Base-by-base conservation (phyloP, 2,329 filamentous ascomycete species). In the Geosmithia flava region DNA sequence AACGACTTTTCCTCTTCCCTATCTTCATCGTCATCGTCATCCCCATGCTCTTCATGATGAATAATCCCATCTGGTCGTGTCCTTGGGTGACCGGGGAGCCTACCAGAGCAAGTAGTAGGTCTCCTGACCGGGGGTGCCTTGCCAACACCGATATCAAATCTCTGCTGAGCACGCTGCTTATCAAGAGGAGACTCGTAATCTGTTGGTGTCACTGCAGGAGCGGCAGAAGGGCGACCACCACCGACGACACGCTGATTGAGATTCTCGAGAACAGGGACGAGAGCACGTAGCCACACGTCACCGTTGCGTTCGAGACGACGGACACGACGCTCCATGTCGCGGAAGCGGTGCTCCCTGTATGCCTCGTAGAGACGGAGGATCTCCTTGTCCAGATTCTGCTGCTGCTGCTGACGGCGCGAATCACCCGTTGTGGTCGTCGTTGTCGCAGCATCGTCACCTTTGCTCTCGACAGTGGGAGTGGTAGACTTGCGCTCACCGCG, bases 301-400 rank as follows among this genome's bases (percentile, higher is more conserved):
- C 69, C 67, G 45, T 71, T 69, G 16, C 63, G 62, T 57, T 76
- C 72, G 2, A 76, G 62, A 16, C 63, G 61, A 7, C 66, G 64
- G 13, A 76, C 56, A 1, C 72, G 67, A 11, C 62, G 62, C 52
- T 74, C 71, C 58, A 75, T 68, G 40, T 76, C 73, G 20, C 62
- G 63, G 16, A 71, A 57, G 7, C 66, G 69, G 19, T 64, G 60
- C 50, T 70, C 67, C 10, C 64, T 60, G 27, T 70, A 64, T 3
- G 59, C 61, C 45, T 71, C 66, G 50, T 71, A 69, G 8, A 64
- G 61, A 4, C 58, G 54, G 17, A 65, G 48, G 10, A 68, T 57
- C 48, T 69, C 62, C 48, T 59, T 60, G 45, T 67, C 63, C 20
- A 54, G 55, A 6, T 48, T 48, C 2, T 55, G 53, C 16, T 59